Base-by-base conservation (phyloP, 1,284 basidiomycete genomes). In the Cryptococcus sp. region DNA sequence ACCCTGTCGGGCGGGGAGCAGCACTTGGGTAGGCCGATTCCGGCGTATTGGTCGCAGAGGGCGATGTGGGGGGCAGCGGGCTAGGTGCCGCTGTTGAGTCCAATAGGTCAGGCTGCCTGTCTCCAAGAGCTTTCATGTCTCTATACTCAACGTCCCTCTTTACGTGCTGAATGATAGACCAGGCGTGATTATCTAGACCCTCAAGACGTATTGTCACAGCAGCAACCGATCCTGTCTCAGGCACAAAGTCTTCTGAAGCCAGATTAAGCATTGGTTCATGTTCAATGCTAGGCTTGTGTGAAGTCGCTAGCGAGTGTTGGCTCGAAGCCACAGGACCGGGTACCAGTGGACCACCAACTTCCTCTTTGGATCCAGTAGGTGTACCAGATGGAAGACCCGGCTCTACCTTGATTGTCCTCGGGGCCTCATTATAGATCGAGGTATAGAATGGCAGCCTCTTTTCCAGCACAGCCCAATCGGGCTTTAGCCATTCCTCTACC, bases 401-500 rank as follows among this genome's bases (percentile, higher is more conserved):
- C 38, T 41, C 38, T 41, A 10, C 36, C 23, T 48, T 30, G 23
- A 43, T 41, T n/a, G 46, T 23, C 5, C 35, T 37, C 11, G 59
- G 50, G 35, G 57, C 53, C 3, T 53, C 54, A 46, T 64, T 61
- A 42, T 67, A 67, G 6, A 52, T 56, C 2, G 60, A 61, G 49
- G 68, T 69, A n/a, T 62, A 52, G 55, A 70, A 74, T 1, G 73
- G 71, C 42, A 74, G 53, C 5, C 64, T 52, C 23, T 58, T 58
- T 14, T 53, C 57, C 13, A 72, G 47, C 23, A 47, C 45, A 4
- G 56, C 49, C 73, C 72, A 73, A 45, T 69, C 63, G 0, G 69
- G 66, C 58, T 58, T 59, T 4, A 49, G 43, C 67, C 71, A 75
- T 7, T 50, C 55, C 4, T 46, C 57, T 4, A 55, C 46, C 3